A percentile compares a stretch with the other conserved stretches of the same genome.
phyloP scores from a whole-genome alignment of 106 monocot species.

The Dactylorhiza incarnata region DNA sequence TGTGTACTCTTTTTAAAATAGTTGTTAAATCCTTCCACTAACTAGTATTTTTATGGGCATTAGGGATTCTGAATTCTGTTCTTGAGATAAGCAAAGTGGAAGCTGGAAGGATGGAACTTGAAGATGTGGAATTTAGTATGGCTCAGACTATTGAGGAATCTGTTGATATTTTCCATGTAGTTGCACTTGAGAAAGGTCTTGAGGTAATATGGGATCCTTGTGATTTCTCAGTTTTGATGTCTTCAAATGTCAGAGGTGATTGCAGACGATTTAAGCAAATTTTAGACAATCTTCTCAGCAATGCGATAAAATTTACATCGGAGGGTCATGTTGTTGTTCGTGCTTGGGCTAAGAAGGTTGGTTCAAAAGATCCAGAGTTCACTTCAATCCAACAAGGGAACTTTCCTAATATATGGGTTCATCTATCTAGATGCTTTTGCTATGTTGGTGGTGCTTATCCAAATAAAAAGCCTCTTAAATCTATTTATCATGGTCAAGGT shows the following conservation, averaged over 20 bases:
- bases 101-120: slow-evolving; percentile 81
- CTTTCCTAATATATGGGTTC: slow-evolving; percentile 4
- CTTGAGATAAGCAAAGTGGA: slow-evolving; percentile 88
- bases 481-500: slow-evolving; percentile 12
- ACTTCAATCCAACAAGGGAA: slow-evolving; percentile 1
- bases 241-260: slow-evolving; percentile 59
- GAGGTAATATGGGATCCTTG: slow-evolving; percentile 97
- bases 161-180: slow-evolving; percentile 53
- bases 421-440: slow-evolving; percentile 10
- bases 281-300: slow-evolving; percentile 71
- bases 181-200: slow-evolving; percentile 53
- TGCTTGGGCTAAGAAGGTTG: slow-evolving; percentile 44
- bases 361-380: slow-evolving; percentile 6
- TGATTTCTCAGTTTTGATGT: slow-evolving; percentile 59
- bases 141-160: slow-evolving; percentile 72
- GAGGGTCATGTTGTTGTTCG: slow-evolving; percentile 62
- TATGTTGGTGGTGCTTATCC: slow-evolving; percentile 3
- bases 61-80: slow-evolving; percentile 79
- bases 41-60: neutral
- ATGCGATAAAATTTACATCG: slow-evolving; percentile 82
- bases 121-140: slow-evolving; percentile 72
- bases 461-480: neutral
- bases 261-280: slow-evolving; percentile 61
- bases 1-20: neutral
- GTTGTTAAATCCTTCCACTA: neutral